phyloP scores from a whole-genome alignment of 2,329 filamentous ascomycete species.

The Aspergillus tubingensis region DNA sequence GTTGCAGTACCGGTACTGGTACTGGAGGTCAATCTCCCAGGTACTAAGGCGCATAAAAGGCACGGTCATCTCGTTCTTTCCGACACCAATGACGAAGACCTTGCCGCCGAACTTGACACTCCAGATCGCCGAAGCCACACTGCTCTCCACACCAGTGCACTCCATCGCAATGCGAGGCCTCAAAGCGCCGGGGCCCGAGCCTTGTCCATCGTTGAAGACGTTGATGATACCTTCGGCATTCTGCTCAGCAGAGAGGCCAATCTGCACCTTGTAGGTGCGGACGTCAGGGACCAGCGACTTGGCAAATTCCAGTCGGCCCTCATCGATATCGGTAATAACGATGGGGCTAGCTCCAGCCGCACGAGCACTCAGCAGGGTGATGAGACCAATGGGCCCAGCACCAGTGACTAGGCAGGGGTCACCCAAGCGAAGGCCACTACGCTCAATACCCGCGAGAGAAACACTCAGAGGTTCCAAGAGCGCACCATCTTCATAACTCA shows the following conservation, averaged over 20 bases:
- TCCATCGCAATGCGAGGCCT: conserved; percentile 83
- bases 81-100: conserved; percentile 94
- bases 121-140: conserved; percentile 83
- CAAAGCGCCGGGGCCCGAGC: conserved; percentile 54
- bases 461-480: conserved; percentile 89
- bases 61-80: conserved; percentile 91
- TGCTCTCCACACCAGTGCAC: conserved; percentile 93
- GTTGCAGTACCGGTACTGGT: conserved; percentile 95
- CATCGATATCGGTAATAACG: conserved; percentile 92
- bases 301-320: conserved; percentile 80
- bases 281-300: conserved; percentile 78
- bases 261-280: conserved; percentile 64
- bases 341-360: conserved; percentile 89
- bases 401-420: conserved; percentile 89
- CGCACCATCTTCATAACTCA: conserved; percentile 89
- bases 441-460: conserved; percentile 82
- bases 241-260: conserved; percentile 61
- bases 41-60: conserved; percentile 93
- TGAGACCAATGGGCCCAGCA: conserved; percentile 89
- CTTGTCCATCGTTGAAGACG: conserved; percentile 59
- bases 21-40: conserved; percentile 89
- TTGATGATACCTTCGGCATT: conserved; percentile 68
- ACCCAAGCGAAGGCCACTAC: conserved; percentile 76
- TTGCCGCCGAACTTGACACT: conserved; percentile 92
- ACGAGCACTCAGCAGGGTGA: conserved; percentile 79